A percentile compares a stretch with the other conserved stretches of the same genome.
Conservation (phyloP, 108 stramenopile genomes). For the Mayamaea pseudoterrestris region DNA sequence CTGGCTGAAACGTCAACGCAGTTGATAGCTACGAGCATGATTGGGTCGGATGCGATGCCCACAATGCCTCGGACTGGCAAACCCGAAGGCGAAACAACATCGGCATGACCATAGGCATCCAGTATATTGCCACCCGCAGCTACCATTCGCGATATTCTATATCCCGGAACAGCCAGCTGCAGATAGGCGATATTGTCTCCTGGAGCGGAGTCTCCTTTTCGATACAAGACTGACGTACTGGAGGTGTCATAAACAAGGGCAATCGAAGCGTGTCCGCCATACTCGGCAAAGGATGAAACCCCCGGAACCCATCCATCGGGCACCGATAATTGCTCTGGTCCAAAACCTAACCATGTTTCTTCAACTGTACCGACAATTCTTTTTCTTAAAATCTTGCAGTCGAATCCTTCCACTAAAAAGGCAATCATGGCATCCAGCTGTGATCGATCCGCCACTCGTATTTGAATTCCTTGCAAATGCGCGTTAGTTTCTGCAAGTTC, state of each 20-base stretch:
- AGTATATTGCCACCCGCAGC: constrained; percentile 61
- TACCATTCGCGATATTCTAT: constrained; percentile 74
- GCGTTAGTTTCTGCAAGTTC: constrained; percentile 58
- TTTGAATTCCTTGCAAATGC: constrained; percentile 49
- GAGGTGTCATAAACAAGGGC: constrained; percentile 56
- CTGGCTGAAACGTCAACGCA: constrained; percentile 48
- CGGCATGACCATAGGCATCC: constrained; percentile 74
- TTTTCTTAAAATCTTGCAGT: constrained; percentile 23
- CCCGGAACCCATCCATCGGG: constrained; percentile 49
- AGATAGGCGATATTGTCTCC: constrained; percentile 73
- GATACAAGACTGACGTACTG: constrained; percentile 29
- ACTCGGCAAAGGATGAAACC: constrained; percentile 61
- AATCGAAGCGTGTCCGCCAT: constrained; percentile 76
- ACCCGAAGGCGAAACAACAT: constrained; percentile 66
- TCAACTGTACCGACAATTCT: constrained; percentile 19
- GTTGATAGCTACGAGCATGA: constrained; percentile 78
- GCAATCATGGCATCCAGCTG: constrained; percentile 55
- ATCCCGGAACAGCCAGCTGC: constrained; percentile 67
- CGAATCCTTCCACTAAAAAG: constrained; percentile 53
- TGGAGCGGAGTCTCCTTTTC: constrained; percentile 31
- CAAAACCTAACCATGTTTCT: constrained; percentile 70
- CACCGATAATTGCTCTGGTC: constrained; percentile 61
- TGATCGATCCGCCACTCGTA: constrained; percentile 47
- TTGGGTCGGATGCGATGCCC: constrained; percentile 69
- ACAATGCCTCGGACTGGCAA: constrained; percentile 73